Evolutionary conservation across 2,329 filamentous ascomycete genomes (phyloP), one percentile per base, ranked within the genome.

Genomic region (Fusarium sp.): DNA sequence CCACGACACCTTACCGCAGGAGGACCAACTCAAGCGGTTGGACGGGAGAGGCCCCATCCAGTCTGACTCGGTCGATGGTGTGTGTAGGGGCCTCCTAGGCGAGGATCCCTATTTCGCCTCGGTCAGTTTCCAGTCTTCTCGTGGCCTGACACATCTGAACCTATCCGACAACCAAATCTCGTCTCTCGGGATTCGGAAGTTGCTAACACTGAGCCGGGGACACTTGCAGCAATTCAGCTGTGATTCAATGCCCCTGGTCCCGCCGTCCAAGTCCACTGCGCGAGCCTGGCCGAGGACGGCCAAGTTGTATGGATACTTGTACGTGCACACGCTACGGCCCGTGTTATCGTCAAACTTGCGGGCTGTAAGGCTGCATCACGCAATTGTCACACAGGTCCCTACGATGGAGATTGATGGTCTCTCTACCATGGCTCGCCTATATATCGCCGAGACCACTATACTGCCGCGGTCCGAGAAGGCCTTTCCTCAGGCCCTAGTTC

Each of bases 291-390:
- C 82, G 0, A 77, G 71, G 20, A 72, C 73, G 3, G 67, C 83
- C 3, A 81, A 67, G 20, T 66, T 89, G 3, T 75, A 78, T 31
- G 89, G 88, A 18, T 79, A 87, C 9, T 73, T 87, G 9, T 80
- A 82, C 6, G 80, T 85, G 1, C 83, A 89, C 73, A 72, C 87
- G 10, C 86, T 90, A 64, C 84, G 89, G 0, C 88, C 89, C 0
- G 85, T 87, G 0, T 80, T 88, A 60, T 88, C 87, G 1, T 85
- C 87, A 1, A 89, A 89, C 70, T 81, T 92, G 6, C 85, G 87
- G 35, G 82, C 82, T 2, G 79, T 92, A 2, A 85, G 87, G 14
- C 81, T 90, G 7, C 90, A 92, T 61, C 90, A 92, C 77, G 91
- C 89, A 0, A 72, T 91, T 2, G 85, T 92, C 7, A 92, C 90